Conservation (phyloP, 176 grass and related monocot species). For the Carex kokanica region DNA sequence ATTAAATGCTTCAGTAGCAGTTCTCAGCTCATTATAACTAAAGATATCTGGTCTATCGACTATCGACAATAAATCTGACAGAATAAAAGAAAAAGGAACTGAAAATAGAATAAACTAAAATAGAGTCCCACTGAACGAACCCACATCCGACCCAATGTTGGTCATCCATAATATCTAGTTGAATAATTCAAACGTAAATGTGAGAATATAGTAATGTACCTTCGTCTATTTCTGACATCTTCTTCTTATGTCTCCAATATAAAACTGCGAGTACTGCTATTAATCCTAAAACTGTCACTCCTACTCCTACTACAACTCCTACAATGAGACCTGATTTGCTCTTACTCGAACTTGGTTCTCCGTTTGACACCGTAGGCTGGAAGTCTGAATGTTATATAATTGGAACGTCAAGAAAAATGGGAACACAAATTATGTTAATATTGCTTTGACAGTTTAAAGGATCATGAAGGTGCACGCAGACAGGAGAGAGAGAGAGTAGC, state of each 20-base stretch:
- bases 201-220: not conserved
- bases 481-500: too few relatives aligned
- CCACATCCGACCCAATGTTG: not conserved
- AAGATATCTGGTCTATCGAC: slow-evolving; percentile 55
- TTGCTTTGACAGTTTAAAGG: too few relatives aligned
- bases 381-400: too few relatives aligned
- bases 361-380: too few relatives aligned
- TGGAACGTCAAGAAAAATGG: too few relatives aligned
- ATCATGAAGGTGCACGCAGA: too few relatives aligned
- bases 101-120: not conserved
- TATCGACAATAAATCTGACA: slow-evolving; percentile 51
- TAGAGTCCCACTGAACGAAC: not conserved
- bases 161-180: not conserved
- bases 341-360: too few relatives aligned
- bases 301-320: slow-evolving; percentile 52
- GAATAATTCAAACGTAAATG: not conserved
- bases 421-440: too few relatives aligned
- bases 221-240: slow-evolving; percentile 16
- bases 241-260: slow-evolving; percentile 21
- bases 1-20: slow-evolving; percentile 63
- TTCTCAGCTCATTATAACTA: slow-evolving; percentile 58
- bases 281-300: slow-evolving; percentile 42
- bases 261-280: slow-evolving; percentile 23
- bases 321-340: too few relatives aligned
- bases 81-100: slow-evolving; percentile 9